Conservation (phyloP, 306 rosid species). For the Gastrolobium villosum region DNA sequence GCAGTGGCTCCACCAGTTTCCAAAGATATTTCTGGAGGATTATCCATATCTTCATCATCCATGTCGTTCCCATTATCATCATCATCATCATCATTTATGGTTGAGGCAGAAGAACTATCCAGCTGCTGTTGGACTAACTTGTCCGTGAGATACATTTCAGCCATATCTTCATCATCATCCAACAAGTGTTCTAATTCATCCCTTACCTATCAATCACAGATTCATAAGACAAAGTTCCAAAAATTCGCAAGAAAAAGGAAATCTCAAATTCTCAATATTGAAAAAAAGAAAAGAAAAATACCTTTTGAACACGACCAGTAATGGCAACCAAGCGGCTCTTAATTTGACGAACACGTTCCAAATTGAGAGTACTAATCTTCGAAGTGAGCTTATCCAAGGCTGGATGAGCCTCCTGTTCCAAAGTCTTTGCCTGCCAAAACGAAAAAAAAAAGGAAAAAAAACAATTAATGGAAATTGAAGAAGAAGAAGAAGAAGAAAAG, state of each 20-base stretch:
- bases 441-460: neutral
- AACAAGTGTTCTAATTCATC: conserved; percentile 96
- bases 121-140: conserved; percentile 73
- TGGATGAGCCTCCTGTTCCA: conserved; percentile 97
- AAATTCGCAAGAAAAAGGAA: no score
- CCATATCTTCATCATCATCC: conserved; percentile 98
- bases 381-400: conserved; percentile 97
- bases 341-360: conserved; percentile 96
- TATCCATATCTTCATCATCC: conserved; percentile 25
- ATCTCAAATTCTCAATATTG: no score
- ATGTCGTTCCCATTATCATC: conserved; percentile 49
- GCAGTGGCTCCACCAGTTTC: conserved; percentile 56
- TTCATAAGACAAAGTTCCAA: no score
- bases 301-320: conserved; percentile 97
- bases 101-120: conserved; percentile 70
- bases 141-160: conserved; percentile 95
- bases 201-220: conserved; percentile 64
- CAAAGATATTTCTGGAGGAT: conserved; percentile 65
- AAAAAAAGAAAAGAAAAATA: neutral
- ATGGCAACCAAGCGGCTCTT: conserved; percentile 98
- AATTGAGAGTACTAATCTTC: conserved; percentile 93
- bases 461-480: conserved; percentile 14
- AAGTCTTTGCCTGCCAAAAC: conserved; percentile 71
- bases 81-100: conserved; percentile 43
- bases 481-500: neutral